Evolutionary conservation across 192 early-diverging fungal genomes (phyloP), one percentile per base, ranked within the genome.

Genomic region (Dissophora ornata): DNA sequence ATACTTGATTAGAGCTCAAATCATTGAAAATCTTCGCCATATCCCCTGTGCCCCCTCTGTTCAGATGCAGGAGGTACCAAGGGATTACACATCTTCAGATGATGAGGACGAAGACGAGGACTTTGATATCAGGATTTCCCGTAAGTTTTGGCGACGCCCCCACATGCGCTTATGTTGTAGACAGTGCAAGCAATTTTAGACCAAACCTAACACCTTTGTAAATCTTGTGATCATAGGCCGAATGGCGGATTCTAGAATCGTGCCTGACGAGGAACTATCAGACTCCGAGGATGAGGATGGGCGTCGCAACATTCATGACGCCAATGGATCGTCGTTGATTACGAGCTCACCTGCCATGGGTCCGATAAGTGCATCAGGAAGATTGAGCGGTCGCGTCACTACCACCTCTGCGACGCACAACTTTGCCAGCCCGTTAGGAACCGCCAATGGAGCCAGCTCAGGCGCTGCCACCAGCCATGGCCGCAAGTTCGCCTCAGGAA

Each of bases 41-140:
- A 82, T 95, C 63, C 85, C 91, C 3, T 85, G 83, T 58, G 93
- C 92, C 9, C 93, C 93, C 1, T 89, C 88, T 32, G 94, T 96
- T 8, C 92, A 93, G 61, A 62, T 77, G 67, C 59, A 66, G 88
- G 92, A 93, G 52, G 90, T 93, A 26, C 93, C 93, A n/a, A 61
- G 82, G 21, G 89, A 93, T 49, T 71, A 84, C 42, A 86, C 87
- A 45, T 82, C 81, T 18, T 90, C 88, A 32, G 84, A 87, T 10
- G 91, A 92, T 59, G 92, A 93, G 16, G 90, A 91, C 18, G 89
- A 88, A 32, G 84, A 87, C 25, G 83, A 83, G 8, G 84, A 90
- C 44, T 80, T 86, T 38, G 80, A 92, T 46, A 69, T 70, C 12
- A 79, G 91, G 56, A 85, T 85, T 47, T 79, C 89, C 24, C 82